Base-by-base conservation (phyloP, 345 rosid species). In the Nephelium lappaceum region DNA sequence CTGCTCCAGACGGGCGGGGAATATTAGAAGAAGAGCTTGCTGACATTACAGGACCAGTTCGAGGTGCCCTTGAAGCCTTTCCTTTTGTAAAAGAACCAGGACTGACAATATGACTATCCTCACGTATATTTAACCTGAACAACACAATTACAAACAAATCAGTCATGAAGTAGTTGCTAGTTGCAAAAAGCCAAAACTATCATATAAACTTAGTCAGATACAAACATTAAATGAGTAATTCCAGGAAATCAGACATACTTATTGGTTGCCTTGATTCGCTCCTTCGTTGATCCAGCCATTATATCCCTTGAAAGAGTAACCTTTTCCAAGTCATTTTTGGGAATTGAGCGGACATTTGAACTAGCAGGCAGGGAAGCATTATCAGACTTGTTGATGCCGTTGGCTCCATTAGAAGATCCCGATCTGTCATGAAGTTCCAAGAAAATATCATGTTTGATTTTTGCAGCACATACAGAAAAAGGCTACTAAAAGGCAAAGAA, bases 1-100 rank as follows among this genome's bases (percentile, higher is more conserved):
- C 89, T 55, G 81, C 39, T 55, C 81, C 88, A 69, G 84, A 80
- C 18, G 82, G 39, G 39, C 83, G 81, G 71, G 88, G 73, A 75
- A 82, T 77, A 81, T 74, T 85, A 71, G 80, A 72, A 67, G 88
- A 87, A 41, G 92, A 82, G 67, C 75, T 79, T 68, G 81, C 70
- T 42, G 84, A 77, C 80, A 74, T 65, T 57, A 80, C 75, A 71
- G 86, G 83, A 75, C 89, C 80, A 72, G 85, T 85, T 71, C 91
- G 84, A 24, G 87, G 81, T 69, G 84, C 81, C 79, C 90, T 80
- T 4, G 90, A 85, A 65, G 82, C 89, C 77, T 88, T 90, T 82
- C 87, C 87, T 80, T 88, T 90, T 7, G 74, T 78, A 71, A 77
- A 79, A 5, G 79, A 65, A 76, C 83, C 80, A 72, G 85, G 81